Evolutionary conservation across 108 stramenopile species (phyloP), one percentile per base, ranked within the genome.

Genomic region (Craspedostauros australis): DNA sequence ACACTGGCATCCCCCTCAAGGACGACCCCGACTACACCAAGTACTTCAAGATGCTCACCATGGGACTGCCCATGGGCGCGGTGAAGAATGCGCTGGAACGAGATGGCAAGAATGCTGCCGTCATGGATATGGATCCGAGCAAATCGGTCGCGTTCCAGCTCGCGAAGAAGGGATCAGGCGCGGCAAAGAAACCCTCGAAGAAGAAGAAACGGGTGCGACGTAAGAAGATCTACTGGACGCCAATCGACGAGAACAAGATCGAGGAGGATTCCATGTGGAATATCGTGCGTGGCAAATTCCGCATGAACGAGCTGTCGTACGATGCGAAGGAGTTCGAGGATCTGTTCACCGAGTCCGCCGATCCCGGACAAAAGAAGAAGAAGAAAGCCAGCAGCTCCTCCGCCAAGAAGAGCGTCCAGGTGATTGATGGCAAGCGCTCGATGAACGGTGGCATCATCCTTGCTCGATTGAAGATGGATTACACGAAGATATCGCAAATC

Each of bases 401-500:
- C 47, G 72, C 68, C 37, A 91, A 91, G 62, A 84, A 88, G 41
- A 69, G 72, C 16, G 88, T 90, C 4, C 90, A 91, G 64, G 86
- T 84, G 7, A 88, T 95, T 57, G 86, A 92, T 57, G 76, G 64
- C 19, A 96, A 96, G 54, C 77, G 88, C 30, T 89, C 82, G 3
- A 91, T 93, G 88, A 96, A 96, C 59, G 89, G 85, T 24, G 90
- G 88, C 18, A 96, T 96, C 28, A 77, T 84, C 25, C 71, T 96
- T 9, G 77, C 87, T 3, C 54, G 91, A 34, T 46, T 93, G 23
- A 89, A 85, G 50, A 68, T 79, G 26, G 77, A 79, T 20, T 80
- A 77, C 58, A 33, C 77, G 9, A 70, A 52, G 15, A 53, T 86
- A 29, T 84, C 93, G 11, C 64, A 80, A 18, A 65, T 73, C 65